These are phyloP conservation scores for Pecoramyces ruminantium DNA, from an alignment of 192 early-diverging fungal genomes.

Conservation along the genomic window DNA sequence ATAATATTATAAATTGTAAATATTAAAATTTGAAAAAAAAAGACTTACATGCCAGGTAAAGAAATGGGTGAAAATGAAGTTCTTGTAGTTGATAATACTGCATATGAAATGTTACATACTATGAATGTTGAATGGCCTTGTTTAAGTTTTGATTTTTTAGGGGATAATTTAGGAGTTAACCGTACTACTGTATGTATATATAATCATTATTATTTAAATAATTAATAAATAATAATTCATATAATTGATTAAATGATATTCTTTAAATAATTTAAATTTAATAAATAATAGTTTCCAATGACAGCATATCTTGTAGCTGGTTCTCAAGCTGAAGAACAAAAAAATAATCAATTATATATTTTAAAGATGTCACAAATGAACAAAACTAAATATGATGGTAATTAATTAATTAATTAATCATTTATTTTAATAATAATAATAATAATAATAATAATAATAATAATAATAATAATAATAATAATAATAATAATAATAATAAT, in stretches of 20 bases:
- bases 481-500: too few species aligned
- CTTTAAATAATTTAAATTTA: too few species aligned
- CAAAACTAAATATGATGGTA: slow-evolving; percentile 81
- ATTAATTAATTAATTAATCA: slow-evolving; percentile 5
- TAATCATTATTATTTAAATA: neutral
- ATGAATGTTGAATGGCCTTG: slow-evolving; percentile 90
- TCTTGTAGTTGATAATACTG: slow-evolving; percentile 81
- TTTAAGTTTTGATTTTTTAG: slow-evolving; percentile 86
- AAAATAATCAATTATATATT: slow-evolving; percentile 78
- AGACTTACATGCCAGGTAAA: slow-evolving; percentile 51
- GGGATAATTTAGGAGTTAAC: slow-evolving; percentile 63
- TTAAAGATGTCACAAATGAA: slow-evolving; percentile 93
- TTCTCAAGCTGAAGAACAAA: slow-evolving; percentile 66
- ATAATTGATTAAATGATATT: too few species aligned
- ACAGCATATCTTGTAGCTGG: slow-evolving; percentile 88
- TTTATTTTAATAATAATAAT: too few species aligned
- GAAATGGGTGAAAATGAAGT: slow-evolving; percentile 69
- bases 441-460: too few species aligned
- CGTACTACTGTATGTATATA: slow-evolving; percentile 35
- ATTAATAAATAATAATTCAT: too few species aligned
- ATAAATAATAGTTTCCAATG: slow-evolving; percentile 51
- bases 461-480: too few species aligned
- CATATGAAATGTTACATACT: slow-evolving; percentile 93
- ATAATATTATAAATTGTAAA: too few species aligned
- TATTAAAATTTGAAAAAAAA: too few species aligned